Percentiles rank a stretch among this genome's conserved stretches.
Conservation (phyloP, 768 basidiomycete species). For the Royoungia palumana region DNA sequence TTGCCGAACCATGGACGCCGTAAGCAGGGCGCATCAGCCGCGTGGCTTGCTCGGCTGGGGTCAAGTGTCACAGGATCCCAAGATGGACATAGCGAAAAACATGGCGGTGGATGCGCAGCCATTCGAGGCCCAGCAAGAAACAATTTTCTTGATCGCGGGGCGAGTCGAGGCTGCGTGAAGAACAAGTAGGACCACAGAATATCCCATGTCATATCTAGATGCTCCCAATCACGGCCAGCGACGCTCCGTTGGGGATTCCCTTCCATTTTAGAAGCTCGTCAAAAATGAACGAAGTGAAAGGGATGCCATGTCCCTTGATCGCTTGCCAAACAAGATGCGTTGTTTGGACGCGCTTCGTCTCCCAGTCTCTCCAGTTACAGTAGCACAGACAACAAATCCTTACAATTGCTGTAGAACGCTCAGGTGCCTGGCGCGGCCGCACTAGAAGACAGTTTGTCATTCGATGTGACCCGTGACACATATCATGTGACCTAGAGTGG, state of each 20-base stretch:
- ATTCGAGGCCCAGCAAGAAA: not conserved
- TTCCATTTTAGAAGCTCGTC: constrained; percentile 32
- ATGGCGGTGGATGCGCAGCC: not conserved
- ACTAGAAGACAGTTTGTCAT: not conserved
- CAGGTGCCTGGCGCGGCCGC: constrained; percentile 1
- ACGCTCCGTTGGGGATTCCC: constrained; percentile 16
- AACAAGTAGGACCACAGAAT: constrained; percentile 13
- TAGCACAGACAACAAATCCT: not conserved
- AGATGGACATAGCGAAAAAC: constrained; percentile 19
- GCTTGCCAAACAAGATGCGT: constrained; percentile 22
- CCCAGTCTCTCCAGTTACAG: constrained; percentile 7
- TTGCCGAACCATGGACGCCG: constrained; percentile 25
- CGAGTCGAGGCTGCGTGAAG: constrained; percentile 11
- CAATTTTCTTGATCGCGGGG: not conserved
- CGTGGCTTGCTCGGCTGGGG: constrained; percentile 23
- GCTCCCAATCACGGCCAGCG: constrained; percentile 12
- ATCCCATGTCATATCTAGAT: constrained; percentile 15
- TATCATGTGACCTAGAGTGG: constrained; percentile 10
- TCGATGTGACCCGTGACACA: constrained; percentile 17
- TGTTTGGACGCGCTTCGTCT: constrained; percentile 24
- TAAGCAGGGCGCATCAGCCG: constrained; percentile 34
- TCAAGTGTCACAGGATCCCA: constrained; percentile 9
- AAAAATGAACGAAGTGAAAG: constrained; percentile 28
- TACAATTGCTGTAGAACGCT: constrained; percentile 2
- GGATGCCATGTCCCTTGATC: constrained; percentile 32